Evolutionary conservation across 345 rosid genomes (phyloP).

Genomic region (Euphorbia peplus): DNA sequence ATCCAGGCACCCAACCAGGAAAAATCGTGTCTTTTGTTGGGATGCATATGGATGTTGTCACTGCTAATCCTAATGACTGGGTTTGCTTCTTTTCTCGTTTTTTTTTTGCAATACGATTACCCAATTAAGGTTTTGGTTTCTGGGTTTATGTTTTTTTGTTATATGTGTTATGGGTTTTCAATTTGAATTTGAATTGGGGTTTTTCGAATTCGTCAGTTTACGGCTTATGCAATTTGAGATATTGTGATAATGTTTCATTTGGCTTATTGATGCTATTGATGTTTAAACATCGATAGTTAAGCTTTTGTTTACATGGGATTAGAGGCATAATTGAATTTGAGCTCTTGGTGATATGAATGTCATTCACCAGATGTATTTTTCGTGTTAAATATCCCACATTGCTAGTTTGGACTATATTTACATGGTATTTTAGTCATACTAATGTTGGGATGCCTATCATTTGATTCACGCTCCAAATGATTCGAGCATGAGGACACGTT

Average conservation of each 20-base stretch:
- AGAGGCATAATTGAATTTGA: no score
- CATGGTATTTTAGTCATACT: no score
- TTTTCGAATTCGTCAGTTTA: not conserved
- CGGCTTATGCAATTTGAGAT: not conserved
- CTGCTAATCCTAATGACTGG: constrained; percentile 93
- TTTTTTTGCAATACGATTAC: not conserved
- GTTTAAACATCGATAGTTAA: no score
- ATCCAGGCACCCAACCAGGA: constrained; percentile 85
- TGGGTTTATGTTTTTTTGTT: not conserved
- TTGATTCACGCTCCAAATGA: no score
- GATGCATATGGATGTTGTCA: constrained; percentile 99
- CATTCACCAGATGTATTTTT: no score
- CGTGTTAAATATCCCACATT: no score
- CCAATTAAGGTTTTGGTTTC: not conserved
- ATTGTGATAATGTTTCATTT: not conserved
- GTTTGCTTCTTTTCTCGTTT: constrained; percentile 34
- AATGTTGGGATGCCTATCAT: no score
- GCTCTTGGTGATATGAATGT: no score
- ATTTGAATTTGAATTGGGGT: not conserved
- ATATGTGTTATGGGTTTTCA: not conserved
- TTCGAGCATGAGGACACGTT: no score
- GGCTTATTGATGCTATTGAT: no score
- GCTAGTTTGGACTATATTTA: no score
- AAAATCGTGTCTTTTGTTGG: constrained; percentile 94
- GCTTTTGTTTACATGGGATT: no score